Evolutionary conservation across 2,329 filamentous ascomycete species (phyloP), one percentile per base, ranked within the genome.

Genomic region (Xylaria hypoxylon): DNA sequence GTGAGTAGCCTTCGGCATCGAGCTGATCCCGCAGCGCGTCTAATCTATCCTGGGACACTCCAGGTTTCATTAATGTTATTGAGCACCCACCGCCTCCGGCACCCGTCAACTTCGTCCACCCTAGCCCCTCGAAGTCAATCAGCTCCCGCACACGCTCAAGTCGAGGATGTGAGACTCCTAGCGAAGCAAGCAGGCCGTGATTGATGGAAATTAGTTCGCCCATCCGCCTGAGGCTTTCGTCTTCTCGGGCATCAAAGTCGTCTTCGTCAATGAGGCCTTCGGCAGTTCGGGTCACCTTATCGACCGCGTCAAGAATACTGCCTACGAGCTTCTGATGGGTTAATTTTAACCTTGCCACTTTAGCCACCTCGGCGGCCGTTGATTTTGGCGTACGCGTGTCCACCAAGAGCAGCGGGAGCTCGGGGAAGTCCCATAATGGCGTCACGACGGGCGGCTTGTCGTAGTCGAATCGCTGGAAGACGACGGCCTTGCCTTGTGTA

Each of bases 31-130:
- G 88, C 17, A 98, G 81, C 10, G 84, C 81, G 26, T 82, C 79
- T 31, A 96, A 80, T 73, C 86, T 86, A 67, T 87, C 82, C 17
- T 77, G 73, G 6, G 87, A 77, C 1, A 86, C 83, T 33, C 87
- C 87, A 0, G 92, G 92, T 70, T 90, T 91, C 55, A 99, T 84
- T 3, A 99, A 83, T 0, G 95, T 96, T 72, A 99, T 98, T 2
- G 94, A 95, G 79, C 96, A 98, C 2, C 96, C 96, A 63, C 96
- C 96, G 13, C 96, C 96, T 24, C 96, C 96, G 1, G 96, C 96
- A 38, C 96, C 96, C 0, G 96, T 99, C 64, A 99, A 86, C 79
- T 99, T 99, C 13, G 96, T 97, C 94, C 94, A 99, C 33, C 96
- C 96, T 62, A 97, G 92, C 45, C 91, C 92, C 63, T 93, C 88